Conservation (phyloP, 495 filamentous ascomycete species). For the Gamarada debralockiae region DNA sequence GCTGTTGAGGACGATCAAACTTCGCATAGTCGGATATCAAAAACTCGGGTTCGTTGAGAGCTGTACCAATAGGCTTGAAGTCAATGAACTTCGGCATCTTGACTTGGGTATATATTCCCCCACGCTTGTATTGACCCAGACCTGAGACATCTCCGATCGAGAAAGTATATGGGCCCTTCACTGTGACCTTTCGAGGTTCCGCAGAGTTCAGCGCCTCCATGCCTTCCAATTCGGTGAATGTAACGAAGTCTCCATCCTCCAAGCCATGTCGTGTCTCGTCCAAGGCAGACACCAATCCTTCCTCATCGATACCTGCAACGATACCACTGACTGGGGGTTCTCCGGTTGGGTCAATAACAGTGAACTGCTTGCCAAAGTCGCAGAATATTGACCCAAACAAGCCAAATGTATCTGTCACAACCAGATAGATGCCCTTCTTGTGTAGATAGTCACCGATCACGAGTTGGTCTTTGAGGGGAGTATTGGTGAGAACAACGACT, state of each 20-base stretch:
- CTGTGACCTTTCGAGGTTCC: conserved; percentile 82
- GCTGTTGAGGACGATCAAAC: conserved; percentile 86
- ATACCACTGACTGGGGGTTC: conserved; percentile 88
- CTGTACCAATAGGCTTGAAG: conserved; percentile 72
- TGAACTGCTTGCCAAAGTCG: conserved; percentile 93
- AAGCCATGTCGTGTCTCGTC: conserved; percentile 96
- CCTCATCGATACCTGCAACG: conserved; percentile 80
- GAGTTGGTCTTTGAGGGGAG: conserved; percentile 73
- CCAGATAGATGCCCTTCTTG: conserved; percentile 82
- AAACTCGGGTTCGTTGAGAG: conserved; percentile 82
- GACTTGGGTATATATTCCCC: conserved; percentile 88
- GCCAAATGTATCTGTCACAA: conserved; percentile 84
- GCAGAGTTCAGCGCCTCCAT: conserved; percentile 86
- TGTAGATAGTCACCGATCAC: conserved; percentile 89
- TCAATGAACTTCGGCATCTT: conserved; percentile 96
- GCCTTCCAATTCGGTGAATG: conserved; percentile 87
- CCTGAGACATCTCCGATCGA: conserved; percentile 90
- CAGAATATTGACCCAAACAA: conserved; percentile 96
- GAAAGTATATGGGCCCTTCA: conserved; percentile 96
- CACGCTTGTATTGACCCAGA: conserved; percentile 78
- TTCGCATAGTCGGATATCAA: conserved; percentile 96
- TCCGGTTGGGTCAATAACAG: conserved; percentile 82
- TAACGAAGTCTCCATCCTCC: conserved; percentile 94
- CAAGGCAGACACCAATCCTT: conserved; percentile 87
- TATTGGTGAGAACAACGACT: conserved; percentile 85